Conservation (phyloP, 805 yeast species). For the Suhomyces emberorum region DNA sequence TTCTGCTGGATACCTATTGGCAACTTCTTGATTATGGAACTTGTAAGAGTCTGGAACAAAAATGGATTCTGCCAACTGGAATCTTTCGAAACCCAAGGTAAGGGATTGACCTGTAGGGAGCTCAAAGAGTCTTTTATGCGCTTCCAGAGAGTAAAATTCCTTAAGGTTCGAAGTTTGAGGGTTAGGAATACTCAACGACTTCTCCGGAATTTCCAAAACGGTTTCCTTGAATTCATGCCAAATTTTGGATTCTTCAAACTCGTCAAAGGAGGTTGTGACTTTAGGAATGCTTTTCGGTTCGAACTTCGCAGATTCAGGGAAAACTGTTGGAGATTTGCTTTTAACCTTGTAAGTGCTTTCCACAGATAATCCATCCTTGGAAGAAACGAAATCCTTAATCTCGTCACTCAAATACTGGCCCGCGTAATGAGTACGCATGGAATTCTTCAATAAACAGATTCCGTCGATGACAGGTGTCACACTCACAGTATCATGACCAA, state of each 20-base stretch:
- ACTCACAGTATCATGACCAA: slow-evolving; percentile 75
- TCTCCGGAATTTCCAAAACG: slow-evolving; percentile 52
- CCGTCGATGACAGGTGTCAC: slow-evolving; percentile 86
- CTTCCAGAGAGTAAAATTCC: slow-evolving; percentile 26
- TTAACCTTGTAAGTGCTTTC: slow-evolving; percentile 46
- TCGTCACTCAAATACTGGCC: slow-evolving; percentile 66
- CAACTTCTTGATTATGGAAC: slow-evolving; percentile 20
- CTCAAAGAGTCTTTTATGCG: slow-evolving; percentile 54
- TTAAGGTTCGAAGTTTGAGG: slow-evolving; percentile 18
- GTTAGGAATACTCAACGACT: slow-evolving; percentile 19
- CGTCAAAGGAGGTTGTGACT: slow-evolving; percentile 49
- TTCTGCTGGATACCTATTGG: slow-evolving; percentile 32
- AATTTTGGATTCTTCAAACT: slow-evolving; percentile 53
- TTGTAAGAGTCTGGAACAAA: slow-evolving; percentile 57
- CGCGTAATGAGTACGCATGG: slow-evolving; percentile 67
- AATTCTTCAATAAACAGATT: slow-evolving; percentile 65
- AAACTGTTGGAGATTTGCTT: slow-evolving; percentile 37
- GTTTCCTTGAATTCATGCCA: slow-evolving; percentile 77
- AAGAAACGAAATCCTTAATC: slow-evolving; percentile 38
- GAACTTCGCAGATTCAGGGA: slow-evolving; percentile 28
- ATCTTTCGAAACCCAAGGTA: slow-evolving; percentile 59
- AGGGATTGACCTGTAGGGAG: slow-evolving; percentile 72
- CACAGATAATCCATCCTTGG: slow-evolving; percentile 26
- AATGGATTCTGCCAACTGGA: slow-evolving; percentile 64
- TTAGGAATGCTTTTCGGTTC: slow-evolving; percentile 20